A percentile compares a stretch with the other conserved stretches of the same genome.
phyloP scores from a whole-genome alignment of 306 rosid species.

The Pterocarpus macrocarpus region DNA sequence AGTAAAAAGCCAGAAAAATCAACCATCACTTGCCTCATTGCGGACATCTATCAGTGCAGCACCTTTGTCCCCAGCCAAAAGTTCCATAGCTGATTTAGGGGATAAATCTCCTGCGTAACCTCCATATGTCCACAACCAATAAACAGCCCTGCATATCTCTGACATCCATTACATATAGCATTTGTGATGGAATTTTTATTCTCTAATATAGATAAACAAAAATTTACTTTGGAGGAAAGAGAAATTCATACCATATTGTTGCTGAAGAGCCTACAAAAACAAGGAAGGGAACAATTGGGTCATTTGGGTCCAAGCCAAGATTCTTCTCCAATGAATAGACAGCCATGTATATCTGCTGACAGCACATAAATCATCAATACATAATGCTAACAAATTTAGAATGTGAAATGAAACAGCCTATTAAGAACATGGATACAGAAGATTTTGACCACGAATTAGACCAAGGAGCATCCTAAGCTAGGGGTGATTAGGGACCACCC shows the following conservation, averaged over 20 bases:
- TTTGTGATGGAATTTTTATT: constrained; percentile 46
- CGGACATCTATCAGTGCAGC: constrained; percentile 88
- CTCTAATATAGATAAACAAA: constrained; percentile 32
- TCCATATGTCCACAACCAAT: constrained; percentile 77
- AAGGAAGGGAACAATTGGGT: constrained; percentile 85
- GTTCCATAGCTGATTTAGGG: constrained; percentile 76
- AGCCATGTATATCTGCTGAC: constrained; percentile 65
- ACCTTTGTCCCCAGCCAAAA: constrained; percentile 72
- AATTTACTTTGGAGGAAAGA: constrained; percentile 47
- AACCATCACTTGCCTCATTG: constrained; percentile 77
- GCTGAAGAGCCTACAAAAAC: constrained; percentile 81
- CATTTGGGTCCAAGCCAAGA: constrained; percentile 92
- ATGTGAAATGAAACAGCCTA: constrained; percentile 34
- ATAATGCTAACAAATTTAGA: constrained; percentile 16
- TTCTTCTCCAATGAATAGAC: constrained; percentile 77
- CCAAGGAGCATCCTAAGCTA: constrained; percentile 33
- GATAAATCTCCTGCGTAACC: constrained; percentile 95
- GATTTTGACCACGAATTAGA: constrained; percentile 29
- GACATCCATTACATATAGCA: constrained; percentile 67
- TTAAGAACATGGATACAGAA: background rate
- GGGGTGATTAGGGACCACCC: constrained; percentile 7
- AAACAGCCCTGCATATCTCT: constrained; percentile 92
- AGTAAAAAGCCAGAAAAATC: constrained; percentile 52
- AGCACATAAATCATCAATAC: constrained; percentile 35
- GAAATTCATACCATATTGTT: constrained; percentile 78